Evolutionary conservation across 129 eudicot genomes (phyloP).

Genomic region (Pulicaria dysenterica): DNA sequence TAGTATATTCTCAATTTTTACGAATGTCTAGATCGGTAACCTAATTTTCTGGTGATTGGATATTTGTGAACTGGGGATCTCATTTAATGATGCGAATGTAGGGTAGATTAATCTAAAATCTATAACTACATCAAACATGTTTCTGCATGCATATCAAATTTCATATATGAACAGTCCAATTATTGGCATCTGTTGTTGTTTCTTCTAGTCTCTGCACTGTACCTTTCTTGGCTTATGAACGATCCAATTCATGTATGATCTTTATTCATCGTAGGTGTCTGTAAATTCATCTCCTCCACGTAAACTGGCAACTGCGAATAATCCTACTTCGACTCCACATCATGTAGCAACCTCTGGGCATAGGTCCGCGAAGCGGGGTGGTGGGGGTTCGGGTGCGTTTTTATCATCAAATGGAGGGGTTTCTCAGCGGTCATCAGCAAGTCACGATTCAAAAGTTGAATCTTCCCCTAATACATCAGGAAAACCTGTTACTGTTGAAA

Average conservation of each 20-base stretch:
- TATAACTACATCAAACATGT: slow-evolving; percentile 3
- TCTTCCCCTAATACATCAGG: slow-evolving; percentile 28
- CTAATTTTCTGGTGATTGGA: background rate
- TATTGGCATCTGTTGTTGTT: background rate
- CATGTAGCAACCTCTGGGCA: slow-evolving; percentile 53
- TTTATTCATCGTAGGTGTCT: slow-evolving; percentile 34
- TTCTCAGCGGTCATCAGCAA: slow-evolving; percentile 44
- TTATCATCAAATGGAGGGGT: slow-evolving; percentile 51
- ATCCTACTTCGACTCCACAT: slow-evolving; percentile 46
- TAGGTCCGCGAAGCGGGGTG: slow-evolving; percentile 56
- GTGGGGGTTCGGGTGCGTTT: slow-evolving; percentile 48
- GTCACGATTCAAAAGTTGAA: slow-evolving; percentile 41
- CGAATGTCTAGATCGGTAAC: too few species aligned
- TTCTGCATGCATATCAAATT: slow-evolving; percentile 10
- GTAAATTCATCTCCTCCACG: slow-evolving; percentile 44
- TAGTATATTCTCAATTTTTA: too few species aligned
- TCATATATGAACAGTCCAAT: background rate
- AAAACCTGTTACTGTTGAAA: slow-evolving; percentile 37
- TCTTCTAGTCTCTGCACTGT: background rate
- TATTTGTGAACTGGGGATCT: background rate
- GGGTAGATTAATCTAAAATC: background rate
- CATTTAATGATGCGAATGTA: slow-evolving; percentile 2
- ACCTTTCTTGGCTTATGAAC: background rate
- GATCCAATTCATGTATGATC: background rate
- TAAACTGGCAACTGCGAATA: slow-evolving; percentile 38